Evolutionary conservation across 1,284 basidiomycete species (phyloP), one percentile per base, ranked within the genome.

Genomic region (Sphaerobolus stellatus): DNA sequence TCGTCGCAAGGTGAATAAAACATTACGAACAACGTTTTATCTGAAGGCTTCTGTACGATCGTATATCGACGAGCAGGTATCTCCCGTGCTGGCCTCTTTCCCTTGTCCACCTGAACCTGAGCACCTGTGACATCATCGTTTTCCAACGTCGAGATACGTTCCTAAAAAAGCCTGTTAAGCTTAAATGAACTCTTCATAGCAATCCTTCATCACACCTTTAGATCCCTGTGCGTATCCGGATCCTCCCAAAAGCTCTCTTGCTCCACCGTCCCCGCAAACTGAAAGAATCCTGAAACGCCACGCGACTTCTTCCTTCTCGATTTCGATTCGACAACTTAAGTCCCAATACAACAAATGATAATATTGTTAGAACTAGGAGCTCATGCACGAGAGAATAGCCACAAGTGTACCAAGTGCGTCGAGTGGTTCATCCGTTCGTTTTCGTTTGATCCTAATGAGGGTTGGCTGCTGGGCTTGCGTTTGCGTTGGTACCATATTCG

Each of bases 181-280:
- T 33, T 22, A 22, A 24, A 28, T 47, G 22, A 33, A 29, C 14
- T n/a, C 31, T 6, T 14, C 7, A n/a, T n/a, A n/a, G 48, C 33
- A 36, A n/a, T 20, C n/a, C 28, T 33, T 20, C 9, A 18, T 62
- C 70, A 40, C 41, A 83, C 83, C 75, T 88, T 80, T n/a, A 90
- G 76, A 46, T 75, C 79, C 61, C 78, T 77, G 61, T 80, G 77
- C 54, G 72, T 66, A 55, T 72, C 67, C 48, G 77, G 79, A 63
- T 88, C 79, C 41, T 84, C 73, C 87, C 86, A 90, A 40, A 54
- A 49, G 40, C 75, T 79, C 28, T 74, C 76, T 27, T 76, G 71
- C 59, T 89, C 88, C n/a, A 90, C 81, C 0, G 88, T 90, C 62
- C 84, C 82, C 0, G 86, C 86, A 66, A 88, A 90, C 64, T 88